A percentile compares a stretch with the other conserved stretches of the same genome.
phyloP scores from a whole-genome alignment of 257 asterid species.

The Coffea canephora region DNA sequence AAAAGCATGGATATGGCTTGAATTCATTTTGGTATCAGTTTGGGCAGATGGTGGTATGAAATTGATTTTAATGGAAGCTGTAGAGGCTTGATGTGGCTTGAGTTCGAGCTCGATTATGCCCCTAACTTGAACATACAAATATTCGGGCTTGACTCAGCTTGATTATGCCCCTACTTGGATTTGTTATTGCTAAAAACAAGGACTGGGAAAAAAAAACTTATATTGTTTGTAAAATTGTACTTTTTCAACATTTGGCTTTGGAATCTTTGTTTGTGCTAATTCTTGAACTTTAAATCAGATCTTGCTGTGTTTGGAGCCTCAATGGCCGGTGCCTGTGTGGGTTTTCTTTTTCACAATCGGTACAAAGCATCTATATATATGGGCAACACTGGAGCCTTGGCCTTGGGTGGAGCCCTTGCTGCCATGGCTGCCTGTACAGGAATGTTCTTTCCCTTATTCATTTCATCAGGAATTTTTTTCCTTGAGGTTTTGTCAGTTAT shows the following conservation, averaged over 20 bases:
- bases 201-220: neutral
- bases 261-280: conserved; percentile 12
- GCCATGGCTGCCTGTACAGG: conserved; percentile 97
- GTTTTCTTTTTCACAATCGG: conserved; percentile 81
- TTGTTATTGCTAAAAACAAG: too few species aligned
- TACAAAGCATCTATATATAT: conserved; percentile 74
- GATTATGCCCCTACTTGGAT: too few species aligned
- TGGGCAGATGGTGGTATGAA: too few species aligned
- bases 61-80: too few species aligned
- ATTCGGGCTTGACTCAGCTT: too few species aligned
- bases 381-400: conserved; percentile 91
- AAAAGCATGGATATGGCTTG: too few species aligned
- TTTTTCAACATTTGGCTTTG: neutral
- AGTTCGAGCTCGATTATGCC: too few species aligned
- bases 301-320: conserved; percentile 91
- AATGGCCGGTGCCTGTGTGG: conserved; percentile 96
- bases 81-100: too few species aligned
- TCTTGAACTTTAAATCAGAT: conserved; percentile 42
- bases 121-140: too few species aligned
- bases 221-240: neutral
- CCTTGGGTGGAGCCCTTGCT: conserved; percentile 92
- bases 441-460: conserved; percentile 83
- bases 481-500: conserved; percentile 57
- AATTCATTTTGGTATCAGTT: too few species aligned
- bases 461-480: conserved; percentile 71